Evolutionary conservation across 331 rosid genomes (phyloP), one percentile per base, ranked within the genome.

Genomic region (Malus hybrid): DNA sequence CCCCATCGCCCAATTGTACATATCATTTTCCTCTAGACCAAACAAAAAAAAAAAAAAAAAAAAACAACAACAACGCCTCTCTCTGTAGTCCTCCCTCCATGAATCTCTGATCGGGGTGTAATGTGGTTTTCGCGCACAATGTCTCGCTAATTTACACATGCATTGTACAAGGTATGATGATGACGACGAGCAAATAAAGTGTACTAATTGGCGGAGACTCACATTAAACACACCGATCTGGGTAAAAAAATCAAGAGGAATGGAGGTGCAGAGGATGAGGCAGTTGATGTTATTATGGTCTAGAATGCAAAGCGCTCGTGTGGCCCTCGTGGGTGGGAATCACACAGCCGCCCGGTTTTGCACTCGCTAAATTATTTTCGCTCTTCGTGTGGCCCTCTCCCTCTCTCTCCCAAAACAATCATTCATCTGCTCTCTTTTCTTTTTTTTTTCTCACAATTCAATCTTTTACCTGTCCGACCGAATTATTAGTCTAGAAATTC

Each of bases 341-440:
- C 98, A 93, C 82, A 93, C 97, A 29, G 89, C 92, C 10, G 85
- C 97, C 8, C 82, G 98, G 75, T 93, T 93, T 63, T 90, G 98
- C 84, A 87, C 88, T 81, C 97, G 98, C 90, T 93, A 93, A 61
- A 27, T 19, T 48, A 31, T 57, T 59, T 24, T 31, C 13, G 32
- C 50, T 36, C 44, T 61, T 61, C 27, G 28, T 16, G n/a, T 55
- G 22, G 27, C 70, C 31, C 71, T 62, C 76, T 59, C 54, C 36
- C 69, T 31, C 75, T 71, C 66, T 44, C 2, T 44, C 13, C 44
- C 12, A 4, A 36, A 65, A 65, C 39, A 20, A 7, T 34, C 14
- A 33, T 20, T 46, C 32, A 55, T 61, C 44, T 62, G 42, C 57
- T 31, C 55, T 48, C 60, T 20, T 50, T 16, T 48, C 14, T 14